Base-by-base conservation (phyloP, 345 rosid genomes). In the Populus davidiana region DNA sequence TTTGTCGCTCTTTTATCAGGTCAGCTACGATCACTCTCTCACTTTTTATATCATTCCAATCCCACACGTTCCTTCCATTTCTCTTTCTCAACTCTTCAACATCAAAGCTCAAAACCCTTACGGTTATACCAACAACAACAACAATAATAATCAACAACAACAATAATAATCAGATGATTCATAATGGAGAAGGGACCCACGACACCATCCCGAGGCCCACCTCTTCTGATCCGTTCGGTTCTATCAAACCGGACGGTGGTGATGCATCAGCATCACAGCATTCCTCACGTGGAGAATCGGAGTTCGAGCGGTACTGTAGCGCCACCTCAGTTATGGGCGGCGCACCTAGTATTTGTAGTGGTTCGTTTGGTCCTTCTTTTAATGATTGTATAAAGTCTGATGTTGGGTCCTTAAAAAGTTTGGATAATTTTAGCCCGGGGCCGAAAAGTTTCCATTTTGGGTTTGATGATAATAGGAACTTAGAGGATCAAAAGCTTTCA, bases 231-330 rank as follows among this genome's bases (percentile, higher is more conserved):
- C 84, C 81, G 61, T 78, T 72, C 56, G 84, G 81, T 78, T 75
- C 67, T 25, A 56, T 81, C 69, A 88, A 86, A 72, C 85, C 78
- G 77, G 87, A 76, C 31, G 88, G 83, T 21, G 76, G 73, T 13
- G 75, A 70, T 3, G 92, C 81, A 29, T 80, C 87, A 66, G 36
- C 36, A n/a, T 88, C 97, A 77, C 90, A 85, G 76, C 89, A 89
- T 80, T 90, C 99, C 23, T 90, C 98, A 1, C 92, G 96, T 25
- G 98, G 91, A 38, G 99, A 92, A 74, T 91, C 96, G 18, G 98
- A 93, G 74, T 87, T 89, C 62, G 97, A 92, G 73, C 86, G 92
- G 9, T 95, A 95, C 61, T 90, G 91, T 78, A 95, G 96, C 75
- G 97, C 96, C 6, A 91, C 90, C 84, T 95, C 97, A 77, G 92